Base-by-base conservation (phyloP, 345 rosid genomes). In the Aegle marmelos region DNA sequence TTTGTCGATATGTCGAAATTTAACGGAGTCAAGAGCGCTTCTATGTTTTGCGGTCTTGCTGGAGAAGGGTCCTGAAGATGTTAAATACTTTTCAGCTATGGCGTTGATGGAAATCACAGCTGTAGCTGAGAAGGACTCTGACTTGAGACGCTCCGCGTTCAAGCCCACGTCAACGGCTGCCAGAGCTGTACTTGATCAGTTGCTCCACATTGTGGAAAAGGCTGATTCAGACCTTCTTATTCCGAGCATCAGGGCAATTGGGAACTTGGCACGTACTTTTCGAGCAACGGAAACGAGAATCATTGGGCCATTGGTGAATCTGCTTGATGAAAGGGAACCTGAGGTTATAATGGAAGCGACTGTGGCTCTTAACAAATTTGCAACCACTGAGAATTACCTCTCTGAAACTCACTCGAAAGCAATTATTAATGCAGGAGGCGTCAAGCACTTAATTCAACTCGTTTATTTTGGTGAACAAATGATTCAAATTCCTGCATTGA, bases 71-170 rank as follows among this genome's bases (percentile, higher is more conserved):
- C 61, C 85, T 14, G 91, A 88, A 5, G 94, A 93, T 50, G 90
- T 90, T 2, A 87, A 88, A 76, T 83, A 86, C 3, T 89, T 86
- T 80, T 93, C 95, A 2, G 89, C 94, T 0, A 81, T 85, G 82
- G 95, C 97, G 34, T 82, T 93, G 85, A 91, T 91, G 94, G 95
- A 93, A 53, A 93, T 93, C 83, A 82, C 92, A 1, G 85, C 83
- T 2, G 90, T 91, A 0, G 95, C 92, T 1, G 93, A 93, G 75
- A 82, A 88, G 59, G 74, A 90, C 28, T 17, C 91, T 0, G 97
- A 93, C 27, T 59, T 93, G 33, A 79, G 97, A 79, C 91, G 91
- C 30, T 82, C 90, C 0, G 90, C 91, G 0, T 93, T 93, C 87
- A 93, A 91, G 85, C 95, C 95, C 56, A 90, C 95, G 2, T 87